phyloP scores from a whole-genome alignment of 2,329 filamentous ascomycete species.

The Pleoardoris graminearum region DNA sequence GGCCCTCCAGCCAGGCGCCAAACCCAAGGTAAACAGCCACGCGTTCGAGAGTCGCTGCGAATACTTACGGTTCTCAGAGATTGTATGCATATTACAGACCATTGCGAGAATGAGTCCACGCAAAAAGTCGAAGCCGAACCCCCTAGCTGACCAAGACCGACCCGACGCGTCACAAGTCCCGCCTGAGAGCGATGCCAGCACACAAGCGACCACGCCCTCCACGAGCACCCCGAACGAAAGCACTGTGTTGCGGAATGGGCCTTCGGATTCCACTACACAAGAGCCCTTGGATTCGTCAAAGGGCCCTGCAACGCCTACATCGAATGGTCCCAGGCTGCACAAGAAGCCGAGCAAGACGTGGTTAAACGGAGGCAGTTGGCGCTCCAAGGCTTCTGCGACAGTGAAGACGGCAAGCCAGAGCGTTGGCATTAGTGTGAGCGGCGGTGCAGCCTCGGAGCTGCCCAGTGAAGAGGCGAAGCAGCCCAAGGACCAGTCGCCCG shows the following conservation, averaged over 20 bases:
- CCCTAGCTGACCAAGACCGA: conserved; percentile 31
- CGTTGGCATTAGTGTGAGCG: conserved; percentile 48
- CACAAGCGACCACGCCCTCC: conserved; percentile 13
- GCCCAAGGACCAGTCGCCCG: conserved; percentile 33
- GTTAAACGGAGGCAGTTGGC: conserved; percentile 52
- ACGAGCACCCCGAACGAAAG: conserved; percentile 20
- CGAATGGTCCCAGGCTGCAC: conserved; percentile 23
- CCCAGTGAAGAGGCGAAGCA: conserved; percentile 36
- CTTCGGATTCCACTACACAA: conserved; percentile 18
- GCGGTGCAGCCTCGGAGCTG: conserved; percentile 49
- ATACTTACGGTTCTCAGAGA: conserved; percentile 21
- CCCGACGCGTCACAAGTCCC: conserved; percentile 14
- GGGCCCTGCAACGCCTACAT: conserved; percentile 19
- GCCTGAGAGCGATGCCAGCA: conserved; percentile 19
- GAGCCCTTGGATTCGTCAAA: conserved; percentile 16
- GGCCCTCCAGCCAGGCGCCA: background rate
- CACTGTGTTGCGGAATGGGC: conserved; percentile 18
- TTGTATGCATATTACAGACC: conserved; percentile 16
- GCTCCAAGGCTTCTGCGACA: conserved; percentile 51
- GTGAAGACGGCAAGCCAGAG: conserved; percentile 53
- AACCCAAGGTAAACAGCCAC: conserved; percentile 21
- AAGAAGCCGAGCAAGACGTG: conserved; percentile 43
- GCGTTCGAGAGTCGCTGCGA: conserved; percentile 7
- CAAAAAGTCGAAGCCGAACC: conserved; percentile 49
- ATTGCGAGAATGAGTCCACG: conserved; percentile 43